A percentile compares a stretch with the other conserved stretches of the same genome.
Evolutionary conservation across 2,329 filamentous ascomycete species (phyloP).

Genomic region (Clonostachys chloroleuca): DNA sequence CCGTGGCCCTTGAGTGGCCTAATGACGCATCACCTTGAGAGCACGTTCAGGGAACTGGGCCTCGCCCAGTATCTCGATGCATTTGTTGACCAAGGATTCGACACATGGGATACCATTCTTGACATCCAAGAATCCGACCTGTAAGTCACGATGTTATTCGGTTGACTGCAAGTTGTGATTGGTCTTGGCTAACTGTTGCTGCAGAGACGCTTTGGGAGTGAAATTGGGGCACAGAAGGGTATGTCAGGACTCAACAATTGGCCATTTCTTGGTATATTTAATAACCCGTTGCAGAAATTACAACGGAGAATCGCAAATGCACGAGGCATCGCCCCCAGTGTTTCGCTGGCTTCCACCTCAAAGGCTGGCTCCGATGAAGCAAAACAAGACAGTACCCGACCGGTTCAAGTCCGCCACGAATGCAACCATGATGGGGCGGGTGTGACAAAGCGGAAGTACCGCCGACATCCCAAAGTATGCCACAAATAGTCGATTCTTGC

Average conservation of each 20-base stretch:
- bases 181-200: constrained; percentile 9
- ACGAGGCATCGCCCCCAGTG: constrained; percentile 55
- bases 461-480: constrained; percentile 69
- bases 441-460: constrained; percentile 67
- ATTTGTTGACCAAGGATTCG: constrained; percentile 77
- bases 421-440: constrained; percentile 33
- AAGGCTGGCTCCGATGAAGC: constrained; percentile 48
- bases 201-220: constrained; percentile 67
- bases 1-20: constrained; percentile 9
- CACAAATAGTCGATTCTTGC: not conserved
- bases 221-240: constrained; percentile 79
- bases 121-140: constrained; percentile 83
- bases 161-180: not conserved
- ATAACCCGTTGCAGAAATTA: constrained; percentile 58
- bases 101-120: constrained; percentile 77
- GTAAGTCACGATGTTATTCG: constrained; percentile 38
- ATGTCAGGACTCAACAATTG: constrained; percentile 22
- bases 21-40: constrained; percentile 55
- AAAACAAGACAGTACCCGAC: constrained; percentile 47
- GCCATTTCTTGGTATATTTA: constrained; percentile 1
- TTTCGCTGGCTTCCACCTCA: constrained; percentile 42
- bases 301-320: constrained; percentile 77
- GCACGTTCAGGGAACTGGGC: constrained; percentile 70
- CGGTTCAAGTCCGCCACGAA: constrained; percentile 43
- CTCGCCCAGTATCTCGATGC: constrained; percentile 70